Percentiles rank a stretch among this genome's conserved stretches.
Evolutionary conservation across 2,329 filamentous ascomycete species (phyloP).

Genomic region (Fusarium sp.): DNA sequence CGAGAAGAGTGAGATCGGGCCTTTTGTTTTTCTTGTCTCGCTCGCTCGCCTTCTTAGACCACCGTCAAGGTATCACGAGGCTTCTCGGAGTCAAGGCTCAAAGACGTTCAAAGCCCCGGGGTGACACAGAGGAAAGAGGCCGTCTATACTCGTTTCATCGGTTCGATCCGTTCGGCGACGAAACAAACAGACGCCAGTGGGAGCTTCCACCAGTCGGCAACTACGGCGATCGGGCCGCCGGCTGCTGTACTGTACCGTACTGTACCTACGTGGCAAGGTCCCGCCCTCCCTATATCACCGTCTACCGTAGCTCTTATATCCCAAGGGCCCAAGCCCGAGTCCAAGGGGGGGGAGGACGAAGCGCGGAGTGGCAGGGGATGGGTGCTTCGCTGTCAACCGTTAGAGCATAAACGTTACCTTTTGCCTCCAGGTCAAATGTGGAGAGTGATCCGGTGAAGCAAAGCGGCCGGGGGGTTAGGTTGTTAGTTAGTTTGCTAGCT

Average conservation of each 20-base stretch:
- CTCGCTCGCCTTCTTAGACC: slow-evolving; percentile 19
- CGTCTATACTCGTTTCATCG: slow-evolving; percentile 24
- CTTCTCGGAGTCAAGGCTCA: slow-evolving; percentile 11
- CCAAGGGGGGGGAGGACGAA: slow-evolving; percentile 8
- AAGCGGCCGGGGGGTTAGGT: slow-evolving; percentile 24
- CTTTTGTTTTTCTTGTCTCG: slow-evolving; percentile 22
- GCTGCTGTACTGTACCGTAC: slow-evolving; percentile 10
- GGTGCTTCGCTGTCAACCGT: slow-evolving; percentile 3
- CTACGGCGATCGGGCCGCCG: slow-evolving; percentile 27
- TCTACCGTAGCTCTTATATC: slow-evolving; percentile 24
- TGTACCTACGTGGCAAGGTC: slow-evolving; percentile 33
- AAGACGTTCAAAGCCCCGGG: slow-evolving; percentile 20
- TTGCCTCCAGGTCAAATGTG: slow-evolving; percentile 40
- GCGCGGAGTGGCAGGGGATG: slow-evolving; percentile 28
- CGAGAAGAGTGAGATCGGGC: slow-evolving; percentile 22
- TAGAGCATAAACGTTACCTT: slow-evolving; percentile 32
- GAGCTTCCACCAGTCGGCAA: slow-evolving; percentile 34
- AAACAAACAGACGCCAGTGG: slow-evolving; percentile 6
- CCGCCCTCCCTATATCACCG: slow-evolving; percentile 36
- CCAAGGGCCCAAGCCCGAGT: slow-evolving; percentile 1
- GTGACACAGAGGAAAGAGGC: slow-evolving; percentile 16
- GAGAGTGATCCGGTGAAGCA: slow-evolving; percentile 38
- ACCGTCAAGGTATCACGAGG: slow-evolving; percentile 25
- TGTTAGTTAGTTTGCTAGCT: not conserved
- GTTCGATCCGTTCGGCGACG: slow-evolving; percentile 28